Base-by-base conservation (phyloP, 1,284 basidiomycete species). In the Rhodotorula glutinis region DNA sequence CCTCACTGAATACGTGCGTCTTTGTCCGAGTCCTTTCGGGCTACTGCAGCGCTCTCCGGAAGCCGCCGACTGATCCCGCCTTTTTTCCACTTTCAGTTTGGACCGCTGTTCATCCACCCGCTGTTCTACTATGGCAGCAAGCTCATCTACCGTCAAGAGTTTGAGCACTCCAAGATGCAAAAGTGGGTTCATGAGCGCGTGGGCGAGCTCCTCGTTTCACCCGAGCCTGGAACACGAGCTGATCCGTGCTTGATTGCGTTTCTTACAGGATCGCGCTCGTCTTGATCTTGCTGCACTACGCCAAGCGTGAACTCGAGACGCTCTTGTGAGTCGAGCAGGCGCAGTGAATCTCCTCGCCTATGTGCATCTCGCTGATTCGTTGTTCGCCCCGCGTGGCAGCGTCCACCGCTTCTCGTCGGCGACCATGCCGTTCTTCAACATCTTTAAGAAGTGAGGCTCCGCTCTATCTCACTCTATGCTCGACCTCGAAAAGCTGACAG, bases 401-500 rank as follows among this genome's bases (percentile, higher is more conserved):
- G 86, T 96, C 2, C 94, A 97, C 79, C 88, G 91, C 25, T 98
- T 98, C 83, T 96, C 92, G 43, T 87, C 93, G 79, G 89, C 87
- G 3, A 97, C 95, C 0, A 96, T 98, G 88, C 96, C 95, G 1
- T 80, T 90, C 65, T 79, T 80, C 69, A 92, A 93, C 77, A 85
- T 98, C 54, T 89, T 94, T 82, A 90, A 89, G 78, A 98, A 98
- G 91, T 94, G 65, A 54, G 84, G 79, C 68, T n/a, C 14, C 40
- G 23, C 19, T 54, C 29, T 23, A 38, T 38, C 38, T 60, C 43
- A 40, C 4, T 57, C 55, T 49, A 38, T 43, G 21, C 27, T 25
- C 57, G 44, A 16, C 10, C 41, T 19, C 14, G 38, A 19, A 33
- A 8, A 8, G 43, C 11, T 55, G 40, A 56, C 38, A 44, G 21